A percentile compares a stretch with the other conserved stretches of the same genome.
These are phyloP conservation scores for Sarocladiaceae sp. DNA, from an alignment of 2,329 filamentous ascomycete genomes.

Conservation along the genomic window DNA sequence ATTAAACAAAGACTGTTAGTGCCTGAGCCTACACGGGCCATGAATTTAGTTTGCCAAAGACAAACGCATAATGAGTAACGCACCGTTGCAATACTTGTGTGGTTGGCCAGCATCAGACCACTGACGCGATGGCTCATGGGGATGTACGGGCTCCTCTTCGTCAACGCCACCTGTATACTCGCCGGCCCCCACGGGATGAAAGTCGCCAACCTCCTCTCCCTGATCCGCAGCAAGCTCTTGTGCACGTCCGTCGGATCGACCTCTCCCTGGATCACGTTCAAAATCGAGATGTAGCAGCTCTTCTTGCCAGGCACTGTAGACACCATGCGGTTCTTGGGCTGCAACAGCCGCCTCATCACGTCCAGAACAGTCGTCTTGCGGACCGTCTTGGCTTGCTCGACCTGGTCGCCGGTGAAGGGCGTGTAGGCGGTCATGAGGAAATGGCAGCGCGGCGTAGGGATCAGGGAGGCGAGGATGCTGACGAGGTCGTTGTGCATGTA, in stretches of 20 bases:
- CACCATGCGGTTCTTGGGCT: constrained; percentile 99
- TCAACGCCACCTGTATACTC: constrained; percentile 93
- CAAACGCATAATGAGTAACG: constrained; percentile 20
- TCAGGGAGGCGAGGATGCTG: constrained; percentile 90
- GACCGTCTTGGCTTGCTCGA: constrained; percentile 95
- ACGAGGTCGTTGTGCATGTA: constrained; percentile 99
- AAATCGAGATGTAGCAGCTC: constrained; percentile 97
- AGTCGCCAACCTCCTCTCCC: constrained; percentile 85
- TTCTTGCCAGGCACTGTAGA: constrained; percentile 92
- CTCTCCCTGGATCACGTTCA: constrained; percentile 98
- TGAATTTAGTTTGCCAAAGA: too few relatives aligned
- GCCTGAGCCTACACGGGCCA: too few relatives aligned
- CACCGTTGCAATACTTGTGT: constrained; percentile 90
- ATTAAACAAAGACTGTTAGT: not conserved
- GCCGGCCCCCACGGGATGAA: constrained; percentile 99
- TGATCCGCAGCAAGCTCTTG: constrained; percentile 93
- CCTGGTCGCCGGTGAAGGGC: constrained; percentile 91
- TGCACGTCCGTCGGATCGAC: constrained; percentile 97
- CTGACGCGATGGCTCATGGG: constrained; percentile 91
- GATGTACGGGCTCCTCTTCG: constrained; percentile 93
- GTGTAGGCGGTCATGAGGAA: constrained; percentile 99
- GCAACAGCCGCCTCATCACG: constrained; percentile 90
- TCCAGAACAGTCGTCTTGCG: constrained; percentile 97
- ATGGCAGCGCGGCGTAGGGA: constrained; percentile 92
- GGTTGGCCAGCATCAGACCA: constrained; percentile 95